phyloP scores from a whole-genome alignment of 2,329 filamentous ascomycete genomes.

The Plectosphaerella sp. region DNA sequence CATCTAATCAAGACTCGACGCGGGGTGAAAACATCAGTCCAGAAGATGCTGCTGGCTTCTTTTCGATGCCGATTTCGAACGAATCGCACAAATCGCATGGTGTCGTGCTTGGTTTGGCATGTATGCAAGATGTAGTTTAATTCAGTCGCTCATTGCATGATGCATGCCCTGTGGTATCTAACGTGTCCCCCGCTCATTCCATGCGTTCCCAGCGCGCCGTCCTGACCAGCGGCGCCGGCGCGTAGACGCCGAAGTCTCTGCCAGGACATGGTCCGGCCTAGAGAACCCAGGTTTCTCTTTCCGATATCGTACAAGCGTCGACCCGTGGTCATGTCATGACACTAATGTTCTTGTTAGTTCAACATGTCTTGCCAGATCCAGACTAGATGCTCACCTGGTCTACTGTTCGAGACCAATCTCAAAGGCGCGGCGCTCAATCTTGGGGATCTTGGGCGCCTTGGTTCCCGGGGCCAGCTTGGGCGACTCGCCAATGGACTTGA shows the following conservation, averaged over 20 bases:
- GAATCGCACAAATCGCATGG: no score
- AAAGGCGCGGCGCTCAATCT: constrained; percentile 5
- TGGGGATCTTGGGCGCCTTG: constrained; percentile 7
- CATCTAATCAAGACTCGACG: no score
- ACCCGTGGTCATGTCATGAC: no score
- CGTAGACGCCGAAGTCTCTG: neutral
- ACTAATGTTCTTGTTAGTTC: no score
- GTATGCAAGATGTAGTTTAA: neutral
- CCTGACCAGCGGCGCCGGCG: neutral
- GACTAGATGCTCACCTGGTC: no score
- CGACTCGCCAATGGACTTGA: constrained; percentile 8
- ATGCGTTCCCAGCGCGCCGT: neutral
- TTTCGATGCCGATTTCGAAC: no score
- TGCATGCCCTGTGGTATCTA: neutral
- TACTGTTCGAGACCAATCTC: neutral
- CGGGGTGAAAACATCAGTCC: no score
- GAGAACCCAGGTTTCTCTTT: neutral
- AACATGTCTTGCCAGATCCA: no score
- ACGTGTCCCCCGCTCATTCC: neutral
- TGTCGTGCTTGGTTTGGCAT: no score
- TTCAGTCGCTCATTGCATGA: neutral
- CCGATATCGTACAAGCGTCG: neutral
- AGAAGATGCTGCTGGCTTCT: no score
- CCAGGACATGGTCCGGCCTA: neutral
- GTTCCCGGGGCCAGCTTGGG: constrained; percentile 9